A percentile compares a stretch with the other conserved stretches of the same genome.
Evolutionary conservation across 1,284 basidiomycete species (phyloP).

Genomic region (Ustilago lituana): DNA sequence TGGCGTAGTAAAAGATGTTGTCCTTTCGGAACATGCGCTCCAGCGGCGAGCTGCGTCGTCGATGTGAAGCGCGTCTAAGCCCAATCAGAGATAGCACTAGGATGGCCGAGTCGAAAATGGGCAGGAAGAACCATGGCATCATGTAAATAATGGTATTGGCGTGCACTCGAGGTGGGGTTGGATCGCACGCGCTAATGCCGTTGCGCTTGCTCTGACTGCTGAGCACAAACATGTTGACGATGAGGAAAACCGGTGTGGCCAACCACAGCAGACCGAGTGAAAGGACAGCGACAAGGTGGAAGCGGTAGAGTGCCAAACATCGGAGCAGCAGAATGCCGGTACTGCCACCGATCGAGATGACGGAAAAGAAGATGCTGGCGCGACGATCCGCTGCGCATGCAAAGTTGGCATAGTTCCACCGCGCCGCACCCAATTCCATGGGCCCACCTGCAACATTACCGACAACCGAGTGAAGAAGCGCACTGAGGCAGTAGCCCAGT

Average conservation of each 20-base stretch:
- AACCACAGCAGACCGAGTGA: conserved; percentile 41
- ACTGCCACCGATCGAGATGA: conserved; percentile 47
- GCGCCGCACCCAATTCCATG: conserved; percentile 18
- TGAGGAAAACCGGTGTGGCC: conserved; percentile 35
- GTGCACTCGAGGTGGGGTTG: conserved; percentile 17
- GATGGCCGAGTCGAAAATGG: conserved; percentile 47
- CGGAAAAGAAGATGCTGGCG: conserved; percentile 38
- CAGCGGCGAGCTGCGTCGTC: conserved; percentile 34
- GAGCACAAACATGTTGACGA: conserved; percentile 40
- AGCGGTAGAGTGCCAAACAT: conserved; percentile 44
- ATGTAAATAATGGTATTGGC: conserved; percentile 32
- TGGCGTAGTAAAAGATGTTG: conserved; percentile 50
- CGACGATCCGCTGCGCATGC: conserved; percentile 36
- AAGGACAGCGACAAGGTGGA: conserved; percentile 32
- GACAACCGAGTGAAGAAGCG: conserved; percentile 33
- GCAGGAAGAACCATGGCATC: conserved; percentile 51
- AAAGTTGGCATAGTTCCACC: conserved; percentile 47
- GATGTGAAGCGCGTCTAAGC: conserved; percentile 33
- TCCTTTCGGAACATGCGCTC: conserved; percentile 49
- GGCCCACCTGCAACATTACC: conserved; percentile 39
- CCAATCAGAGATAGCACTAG: conserved; percentile 40
- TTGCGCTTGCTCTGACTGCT: conserved; percentile 38
- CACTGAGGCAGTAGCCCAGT: conserved; percentile 28
- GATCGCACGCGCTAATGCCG: conserved; percentile 44
- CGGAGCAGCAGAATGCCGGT: conserved; percentile 42